Evolutionary conservation across 2,329 filamentous ascomycete species (phyloP).

Genomic region (Gliomastix tumulicola): DNA sequence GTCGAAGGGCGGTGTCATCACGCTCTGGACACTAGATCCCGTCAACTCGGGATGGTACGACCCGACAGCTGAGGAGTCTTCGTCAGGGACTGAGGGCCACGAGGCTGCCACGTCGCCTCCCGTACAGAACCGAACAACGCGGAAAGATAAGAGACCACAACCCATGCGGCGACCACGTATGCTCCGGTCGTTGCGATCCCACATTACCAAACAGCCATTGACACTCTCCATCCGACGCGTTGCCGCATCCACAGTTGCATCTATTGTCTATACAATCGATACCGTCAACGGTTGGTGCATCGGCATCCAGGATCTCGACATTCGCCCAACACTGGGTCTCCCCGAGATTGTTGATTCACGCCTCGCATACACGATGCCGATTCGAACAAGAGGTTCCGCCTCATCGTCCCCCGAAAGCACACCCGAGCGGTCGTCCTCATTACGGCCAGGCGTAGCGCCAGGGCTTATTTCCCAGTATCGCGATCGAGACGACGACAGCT

Average conservation of each 20-base stretch:
- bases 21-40: slow-evolving; percentile 61
- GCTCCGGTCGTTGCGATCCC: slow-evolving; percentile 67
- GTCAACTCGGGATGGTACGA: no score
- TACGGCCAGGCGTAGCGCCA: no score
- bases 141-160: no score
- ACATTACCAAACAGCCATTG: slow-evolving; percentile 70
- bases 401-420: slow-evolving; percentile 8
- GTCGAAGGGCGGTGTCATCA: slow-evolving; percentile 65
- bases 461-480: no score
- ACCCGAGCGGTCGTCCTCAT: slow-evolving; percentile 4
- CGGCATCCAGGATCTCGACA: slow-evolving; percentile 81
- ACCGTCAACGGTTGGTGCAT: slow-evolving; percentile 79
- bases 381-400: slow-evolving; percentile 12
- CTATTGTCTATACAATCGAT: slow-evolving; percentile 79
- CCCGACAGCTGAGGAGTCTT: no score
- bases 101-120: slow-evolving; percentile 4
- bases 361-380: slow-evolving; percentile 26
- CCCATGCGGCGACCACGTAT: slow-evolving; percentile 34
- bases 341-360: slow-evolving; percentile 25
- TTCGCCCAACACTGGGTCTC: slow-evolving; percentile 30
- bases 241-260: slow-evolving; percentile 60
- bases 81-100: slow-evolving; percentile 5
- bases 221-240: slow-evolving; percentile 75
- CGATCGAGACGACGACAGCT: no score
- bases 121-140: no score